Percentiles rank a stretch among this genome's conserved stretches.
Evolutionary conservation across 495 filamentous ascomycete species (phyloP).

Genomic region (Penicillium turbatum): DNA sequence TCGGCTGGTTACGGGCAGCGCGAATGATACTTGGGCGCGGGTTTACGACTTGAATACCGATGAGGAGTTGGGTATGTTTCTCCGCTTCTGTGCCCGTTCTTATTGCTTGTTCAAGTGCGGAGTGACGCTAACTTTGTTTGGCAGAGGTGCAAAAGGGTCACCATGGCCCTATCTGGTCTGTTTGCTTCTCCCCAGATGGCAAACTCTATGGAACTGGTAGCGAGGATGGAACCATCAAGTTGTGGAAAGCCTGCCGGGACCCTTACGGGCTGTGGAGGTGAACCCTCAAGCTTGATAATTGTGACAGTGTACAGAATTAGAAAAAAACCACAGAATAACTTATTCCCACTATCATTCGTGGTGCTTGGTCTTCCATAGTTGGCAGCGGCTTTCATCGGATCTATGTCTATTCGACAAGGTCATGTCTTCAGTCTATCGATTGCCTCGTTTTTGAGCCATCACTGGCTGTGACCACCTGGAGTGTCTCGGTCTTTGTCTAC

Average conservation of each 20-base stretch:
- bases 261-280: conserved; percentile 65
- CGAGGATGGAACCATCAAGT: conserved; percentile 95
- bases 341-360: background rate
- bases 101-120: background rate
- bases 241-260: conserved; percentile 72
- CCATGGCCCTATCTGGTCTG: conserved; percentile 94
- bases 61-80: conserved; percentile 63
- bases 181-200: conserved; percentile 89
- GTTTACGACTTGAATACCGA: conserved; percentile 83
- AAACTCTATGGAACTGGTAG: conserved; percentile 95
- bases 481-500: background rate
- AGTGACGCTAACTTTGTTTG: conserved; percentile 22
- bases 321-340: background rate
- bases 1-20: conserved; percentile 81
- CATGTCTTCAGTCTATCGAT: background rate
- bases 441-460: background rate
- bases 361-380: background rate
- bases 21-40: conserved; percentile 86
- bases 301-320: conserved; percentile 1
- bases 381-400: background rate
- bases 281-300: background rate
- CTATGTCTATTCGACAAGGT: background rate
- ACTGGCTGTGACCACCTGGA: background rate
- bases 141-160: conserved; percentile 91
- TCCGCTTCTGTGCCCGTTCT: background rate